Conservation (phyloP, 83 land plant species). For the Diphasiastrum complanatum region DNA sequence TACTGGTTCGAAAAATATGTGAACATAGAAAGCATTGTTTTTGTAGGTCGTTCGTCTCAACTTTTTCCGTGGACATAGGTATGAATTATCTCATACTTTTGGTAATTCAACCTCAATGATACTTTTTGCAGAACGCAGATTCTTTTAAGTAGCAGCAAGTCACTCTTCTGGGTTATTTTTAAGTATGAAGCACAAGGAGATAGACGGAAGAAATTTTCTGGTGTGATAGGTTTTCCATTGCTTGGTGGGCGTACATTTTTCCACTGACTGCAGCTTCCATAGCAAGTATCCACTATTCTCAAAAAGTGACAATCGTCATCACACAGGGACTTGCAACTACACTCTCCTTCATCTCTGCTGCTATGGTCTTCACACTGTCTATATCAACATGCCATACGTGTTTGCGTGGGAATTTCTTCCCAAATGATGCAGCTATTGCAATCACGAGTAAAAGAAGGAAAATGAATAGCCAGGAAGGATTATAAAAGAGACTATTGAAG, state of each 20-base stretch:
- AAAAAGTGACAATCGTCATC: constrained; percentile 38
- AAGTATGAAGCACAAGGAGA: no score
- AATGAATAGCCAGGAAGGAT: no score
- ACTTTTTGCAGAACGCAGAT: not conserved
- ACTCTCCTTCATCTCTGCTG: constrained; percentile 52
- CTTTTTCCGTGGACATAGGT: constrained; percentile 67
- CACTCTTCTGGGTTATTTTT: no score
- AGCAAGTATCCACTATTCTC: constrained; percentile 66
- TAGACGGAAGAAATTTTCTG: not conserved
- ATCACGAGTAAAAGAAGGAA: no score
- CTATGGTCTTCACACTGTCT: constrained; percentile 22
- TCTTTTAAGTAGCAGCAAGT: no score
- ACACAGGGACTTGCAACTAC: constrained; percentile 52
- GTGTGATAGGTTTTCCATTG: constrained; percentile 67
- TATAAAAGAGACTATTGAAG: no score
- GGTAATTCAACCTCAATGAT: no score
- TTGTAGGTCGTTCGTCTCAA: constrained; percentile 54
- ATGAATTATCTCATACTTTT: constrained; percentile 12
- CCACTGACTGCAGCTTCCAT: constrained; percentile 80
- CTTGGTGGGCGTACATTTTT: constrained; percentile 98
- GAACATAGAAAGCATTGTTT: no score
- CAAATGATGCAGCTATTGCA: constrained; percentile 43
- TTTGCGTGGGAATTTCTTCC: constrained; percentile 24
- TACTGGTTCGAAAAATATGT: no score
- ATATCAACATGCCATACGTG: constrained; percentile 19